Evolutionary conservation across 2,329 filamentous ascomycete genomes (phyloP), one percentile per base, ranked within the genome.

Genomic region (Pseudopithomyces chartarum): DNA sequence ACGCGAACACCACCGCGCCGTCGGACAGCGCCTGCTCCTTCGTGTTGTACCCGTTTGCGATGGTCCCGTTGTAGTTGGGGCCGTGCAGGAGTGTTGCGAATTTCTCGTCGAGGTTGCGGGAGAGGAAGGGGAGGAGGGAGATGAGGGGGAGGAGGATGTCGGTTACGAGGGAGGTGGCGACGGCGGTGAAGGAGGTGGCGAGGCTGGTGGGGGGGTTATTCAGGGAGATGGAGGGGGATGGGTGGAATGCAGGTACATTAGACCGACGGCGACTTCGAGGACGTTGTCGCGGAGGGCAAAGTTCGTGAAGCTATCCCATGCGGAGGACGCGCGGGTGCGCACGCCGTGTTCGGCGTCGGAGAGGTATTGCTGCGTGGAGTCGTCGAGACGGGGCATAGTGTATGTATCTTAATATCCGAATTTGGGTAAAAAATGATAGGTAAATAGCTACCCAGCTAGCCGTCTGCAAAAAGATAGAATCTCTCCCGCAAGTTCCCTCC

Each of bases 261-360:
- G 78, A 63, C 89, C 89, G 64, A 91, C 87, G 15, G 89, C 89
- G 57, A 92, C 89, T 73, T 91, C 87, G 23, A 92, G 81, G 46
- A 91, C 89, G 64, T 91, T 91, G 56, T 90, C 89, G 61, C 89
- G 85, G 52, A 90, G 84, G 0, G 88, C 88, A 73, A 91, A 92
- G 70, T 90, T 88, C 63, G 87, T 73, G 70, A 91, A 91, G 38
- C 86, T 87, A 33, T 84, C 78, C 79, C 84, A 87, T 55, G 85
- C 76, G 57, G 80, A 79, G 59, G 79, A 77, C 22, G 84, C 82
- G 52, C 58, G 60, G 8, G 77, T 77, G 52, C 78, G 73, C 11
- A 69, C 69, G 20, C 73, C 70, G 59, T 81, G 76, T 55, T 84
- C 77, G 19, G 79, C 75, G 45, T 79, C 78, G 33, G 84, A 76